Evolutionary conservation across 2,329 filamentous ascomycete genomes (phyloP).

Genomic region (Alternaria solani): DNA sequence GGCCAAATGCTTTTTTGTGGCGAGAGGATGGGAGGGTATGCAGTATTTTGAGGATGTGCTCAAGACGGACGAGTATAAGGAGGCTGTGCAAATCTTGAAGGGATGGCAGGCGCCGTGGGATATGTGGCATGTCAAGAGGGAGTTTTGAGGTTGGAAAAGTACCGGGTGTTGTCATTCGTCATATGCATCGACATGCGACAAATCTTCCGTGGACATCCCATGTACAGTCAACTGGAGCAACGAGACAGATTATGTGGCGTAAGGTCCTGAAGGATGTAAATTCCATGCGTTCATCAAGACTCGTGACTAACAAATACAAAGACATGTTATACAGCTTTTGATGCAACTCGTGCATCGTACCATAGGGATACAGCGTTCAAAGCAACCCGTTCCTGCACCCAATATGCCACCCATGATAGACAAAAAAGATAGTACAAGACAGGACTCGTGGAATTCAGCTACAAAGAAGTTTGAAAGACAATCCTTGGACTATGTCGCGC

Average conservation of each 20-base stretch:
- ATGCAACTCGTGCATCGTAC: not conserved
- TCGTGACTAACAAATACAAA: not conserved
- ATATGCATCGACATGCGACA: not conserved
- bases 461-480: not conserved
- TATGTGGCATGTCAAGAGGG: constrained; percentile 11
- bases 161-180: not conserved
- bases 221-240: no score
- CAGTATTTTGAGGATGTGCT: constrained; percentile 9
- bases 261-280: no score
- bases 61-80: not conserved
- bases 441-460: not conserved
- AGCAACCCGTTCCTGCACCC: not conserved
- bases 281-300: not conserved
- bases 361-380: not conserved
- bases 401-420: not conserved
- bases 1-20: constrained; percentile 7
- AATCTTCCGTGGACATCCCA: not conserved
- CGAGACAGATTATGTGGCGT: no score
- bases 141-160: not conserved
- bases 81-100: constrained; percentile 2
- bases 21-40: constrained; percentile 15
- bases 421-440: not conserved
- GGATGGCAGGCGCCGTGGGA: constrained; percentile 8
- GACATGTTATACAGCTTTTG: not conserved
- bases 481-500: constrained; percentile 9